Evolutionary conservation across 2,329 filamentous ascomycete species (phyloP).

Genomic region (Calycina herbarum): DNA sequence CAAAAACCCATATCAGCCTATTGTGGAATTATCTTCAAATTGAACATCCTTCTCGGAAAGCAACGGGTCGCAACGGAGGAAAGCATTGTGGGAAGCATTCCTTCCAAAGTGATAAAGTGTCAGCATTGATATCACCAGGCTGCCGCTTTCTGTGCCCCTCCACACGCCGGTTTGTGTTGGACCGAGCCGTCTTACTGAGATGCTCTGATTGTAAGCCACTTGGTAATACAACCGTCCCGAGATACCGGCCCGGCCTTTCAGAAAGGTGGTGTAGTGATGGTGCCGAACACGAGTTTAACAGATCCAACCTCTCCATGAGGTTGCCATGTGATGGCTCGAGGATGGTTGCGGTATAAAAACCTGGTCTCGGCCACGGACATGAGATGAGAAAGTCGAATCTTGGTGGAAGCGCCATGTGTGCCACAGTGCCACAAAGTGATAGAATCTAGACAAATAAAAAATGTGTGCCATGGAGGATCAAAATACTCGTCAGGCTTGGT

Average conservation of each 20-base stretch:
- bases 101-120: background rate
- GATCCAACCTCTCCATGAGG: conserved; percentile 2
- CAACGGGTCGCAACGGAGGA: conserved; percentile 10
- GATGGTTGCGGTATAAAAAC: conserved; percentile 3
- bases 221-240: background rate
- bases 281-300: conserved; percentile 10
- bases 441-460: background rate
- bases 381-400: background rate
- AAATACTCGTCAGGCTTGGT: background rate
- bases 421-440: conserved; percentile 5
- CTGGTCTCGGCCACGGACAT: background rate
- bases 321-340: conserved; percentile 11
- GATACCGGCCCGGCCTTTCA: background rate
- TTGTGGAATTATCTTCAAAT: background rate
- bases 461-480: conserved; percentile 9
- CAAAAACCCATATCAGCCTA: conserved; percentile 12
- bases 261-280: background rate
- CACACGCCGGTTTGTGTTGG: conserved; percentile 7
- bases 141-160: conserved; percentile 4
- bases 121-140: conserved; percentile 3
- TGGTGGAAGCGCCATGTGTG: conserved; percentile 7
- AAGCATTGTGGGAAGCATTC: conserved; percentile 5
- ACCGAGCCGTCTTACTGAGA: conserved; percentile 10
- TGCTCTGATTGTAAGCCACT: background rate
- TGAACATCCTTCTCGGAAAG: conserved; percentile 1